Percentiles rank a stretch among this genome's conserved stretches.
These are phyloP conservation scores for Schizopora paradoxa DNA, from an alignment of 1,284 basidiomycete genomes.

Conservation along the genomic window DNA sequence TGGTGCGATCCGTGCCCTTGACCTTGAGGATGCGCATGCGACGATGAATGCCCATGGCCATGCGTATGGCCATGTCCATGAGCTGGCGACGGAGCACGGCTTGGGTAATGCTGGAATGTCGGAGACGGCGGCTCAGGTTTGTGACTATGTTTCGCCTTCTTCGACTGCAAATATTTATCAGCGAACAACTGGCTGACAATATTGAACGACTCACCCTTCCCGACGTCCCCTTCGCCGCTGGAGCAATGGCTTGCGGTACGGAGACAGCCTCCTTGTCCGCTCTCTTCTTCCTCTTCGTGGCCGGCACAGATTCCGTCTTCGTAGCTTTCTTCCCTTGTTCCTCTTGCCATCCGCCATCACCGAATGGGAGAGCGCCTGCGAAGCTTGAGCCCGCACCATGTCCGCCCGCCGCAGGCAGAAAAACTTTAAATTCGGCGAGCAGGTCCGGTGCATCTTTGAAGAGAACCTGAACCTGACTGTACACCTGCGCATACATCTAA, in stretches of 20 bases:
- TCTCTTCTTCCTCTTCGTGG: constrained; percentile 48
- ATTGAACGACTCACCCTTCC: constrained; percentile 4
- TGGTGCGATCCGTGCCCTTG: constrained; percentile 17
- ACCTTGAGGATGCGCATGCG: constrained; percentile 11
- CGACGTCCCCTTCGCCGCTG: constrained; percentile 25
- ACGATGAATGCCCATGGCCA: constrained; percentile 10
- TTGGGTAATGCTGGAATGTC: constrained; percentile 14
- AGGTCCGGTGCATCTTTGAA: constrained; percentile 94
- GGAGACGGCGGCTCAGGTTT: constrained; percentile 17
- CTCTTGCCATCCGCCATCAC: constrained; percentile 18
- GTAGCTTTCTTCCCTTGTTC: constrained; percentile 41
- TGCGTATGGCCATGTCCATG: constrained; percentile 4
- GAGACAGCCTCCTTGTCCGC: constrained; percentile 59
- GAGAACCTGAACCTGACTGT: constrained; percentile 86
- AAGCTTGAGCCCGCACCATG: constrained; percentile 40
- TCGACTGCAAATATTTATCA: constrained; percentile 20
- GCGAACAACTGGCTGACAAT: constrained; percentile 9
- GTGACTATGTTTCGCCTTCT: constrained; percentile 25
- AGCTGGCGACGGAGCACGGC: constrained; percentile 17
- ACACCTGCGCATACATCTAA: constrained; percentile 64
- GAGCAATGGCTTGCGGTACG: constrained; percentile 41
- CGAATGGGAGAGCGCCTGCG: neutral
- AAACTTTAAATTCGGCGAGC: constrained; percentile 93
- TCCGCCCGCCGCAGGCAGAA: constrained; percentile 61
- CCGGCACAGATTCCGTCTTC: constrained; percentile 31